Conservation (phyloP, 2,329 filamentous ascomycete genomes). For the Diplodia seriata region DNA sequence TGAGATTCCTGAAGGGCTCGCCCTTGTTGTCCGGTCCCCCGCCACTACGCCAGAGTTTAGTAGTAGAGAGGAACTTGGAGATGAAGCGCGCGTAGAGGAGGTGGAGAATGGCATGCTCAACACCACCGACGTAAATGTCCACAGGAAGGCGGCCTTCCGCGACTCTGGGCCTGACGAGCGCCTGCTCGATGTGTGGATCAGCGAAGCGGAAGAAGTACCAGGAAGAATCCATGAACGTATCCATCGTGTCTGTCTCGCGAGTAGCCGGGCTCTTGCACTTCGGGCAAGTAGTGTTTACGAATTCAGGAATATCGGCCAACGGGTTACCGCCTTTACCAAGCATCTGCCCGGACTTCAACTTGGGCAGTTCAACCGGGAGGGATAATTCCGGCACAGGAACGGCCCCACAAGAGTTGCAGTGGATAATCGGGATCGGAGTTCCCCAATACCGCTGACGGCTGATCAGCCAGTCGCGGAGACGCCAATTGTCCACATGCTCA, state of each 20-base stretch:
- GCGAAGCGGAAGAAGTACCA: slow-evolving; percentile 90
- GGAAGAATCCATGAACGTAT: slow-evolving; percentile 93
- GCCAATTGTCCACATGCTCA: slow-evolving; percentile 73
- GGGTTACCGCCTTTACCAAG: slow-evolving; percentile 77
- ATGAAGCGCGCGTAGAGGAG: slow-evolving; percentile 89
- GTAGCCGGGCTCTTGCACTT: slow-evolving; percentile 73
- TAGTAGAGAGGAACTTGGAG: slow-evolving; percentile 79
- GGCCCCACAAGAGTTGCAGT: slow-evolving; percentile 77
- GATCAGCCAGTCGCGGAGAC: slow-evolving; percentile 86
- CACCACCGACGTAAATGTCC: slow-evolving; percentile 86
- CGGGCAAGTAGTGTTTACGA: slow-evolving; percentile 78
- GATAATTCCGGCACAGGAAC: slow-evolving; percentile 79
- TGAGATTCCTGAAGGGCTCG: slow-evolving; percentile 82
- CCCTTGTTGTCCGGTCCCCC: slow-evolving; percentile 50
- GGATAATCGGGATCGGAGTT: slow-evolving; percentile 85
- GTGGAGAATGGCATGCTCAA: slow-evolving; percentile 90
- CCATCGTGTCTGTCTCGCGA: slow-evolving; percentile 93
- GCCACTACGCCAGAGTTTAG: slow-evolving; percentile 52
- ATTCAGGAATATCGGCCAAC: slow-evolving; percentile 72
- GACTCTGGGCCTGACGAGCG: slow-evolving; percentile 67
- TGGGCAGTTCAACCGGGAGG: slow-evolving; percentile 77
- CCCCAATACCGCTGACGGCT: slow-evolving; percentile 95
- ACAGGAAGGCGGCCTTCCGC: slow-evolving; percentile 71
- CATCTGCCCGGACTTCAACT: slow-evolving; percentile 71
- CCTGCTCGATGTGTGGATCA: slow-evolving; percentile 69